A percentile compares a stretch with the other conserved stretches of the same genome.
Evolutionary conservation across 2,329 filamentous ascomycete species (phyloP).

Genomic region (Scedosporium dehoogii): DNA sequence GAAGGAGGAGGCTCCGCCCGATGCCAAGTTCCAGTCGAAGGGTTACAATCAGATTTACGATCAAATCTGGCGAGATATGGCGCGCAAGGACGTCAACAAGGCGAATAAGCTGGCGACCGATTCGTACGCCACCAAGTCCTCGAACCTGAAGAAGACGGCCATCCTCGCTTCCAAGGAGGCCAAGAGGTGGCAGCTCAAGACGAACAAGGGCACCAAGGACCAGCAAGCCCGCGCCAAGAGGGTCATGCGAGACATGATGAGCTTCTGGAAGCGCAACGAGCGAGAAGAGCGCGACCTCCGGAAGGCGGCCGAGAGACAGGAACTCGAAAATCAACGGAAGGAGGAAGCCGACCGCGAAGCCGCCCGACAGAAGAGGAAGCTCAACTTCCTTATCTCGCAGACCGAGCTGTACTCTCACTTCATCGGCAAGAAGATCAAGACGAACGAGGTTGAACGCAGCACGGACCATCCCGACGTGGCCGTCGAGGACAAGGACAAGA

Average conservation of each 20-base stretch:
- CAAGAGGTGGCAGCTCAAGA: conserved; percentile 91
- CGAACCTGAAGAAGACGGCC: conserved; percentile 96
- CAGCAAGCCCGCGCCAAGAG: conserved; percentile 93
- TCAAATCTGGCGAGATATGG: conserved; percentile 92
- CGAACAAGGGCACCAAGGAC: conserved; percentile 98
- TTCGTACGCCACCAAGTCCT: conserved; percentile 76
- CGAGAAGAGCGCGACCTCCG: conserved; percentile 91
- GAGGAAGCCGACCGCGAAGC: conserved; percentile 96
- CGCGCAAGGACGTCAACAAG: conserved; percentile 87
- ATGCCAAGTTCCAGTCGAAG: conserved; percentile 70
- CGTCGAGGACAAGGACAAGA: conserved; percentile 36
- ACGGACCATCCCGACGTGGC: conserved; percentile 71
- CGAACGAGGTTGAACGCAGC: conserved; percentile 83
- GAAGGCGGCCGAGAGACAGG: conserved; percentile 88
- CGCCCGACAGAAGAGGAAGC: conserved; percentile 93
- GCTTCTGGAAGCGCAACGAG: conserved; percentile 99
- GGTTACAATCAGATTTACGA: conserved; percentile 96
- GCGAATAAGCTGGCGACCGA: conserved; percentile 80
- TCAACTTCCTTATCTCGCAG: conserved; percentile 98
- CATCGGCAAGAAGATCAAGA: conserved; percentile 98
- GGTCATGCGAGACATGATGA: conserved; percentile 99
- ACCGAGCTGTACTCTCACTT: conserved; percentile 99
- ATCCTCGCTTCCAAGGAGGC: conserved; percentile 96
- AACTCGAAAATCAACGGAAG: conserved; percentile 92
- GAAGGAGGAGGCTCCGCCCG: conserved; percentile 39